Percentiles rank a stretch among this genome's conserved stretches.
These are phyloP conservation scores for Eutreptiella sp. DNA, from an alignment of 208 protist genomes.

Conservation along the genomic window DNA sequence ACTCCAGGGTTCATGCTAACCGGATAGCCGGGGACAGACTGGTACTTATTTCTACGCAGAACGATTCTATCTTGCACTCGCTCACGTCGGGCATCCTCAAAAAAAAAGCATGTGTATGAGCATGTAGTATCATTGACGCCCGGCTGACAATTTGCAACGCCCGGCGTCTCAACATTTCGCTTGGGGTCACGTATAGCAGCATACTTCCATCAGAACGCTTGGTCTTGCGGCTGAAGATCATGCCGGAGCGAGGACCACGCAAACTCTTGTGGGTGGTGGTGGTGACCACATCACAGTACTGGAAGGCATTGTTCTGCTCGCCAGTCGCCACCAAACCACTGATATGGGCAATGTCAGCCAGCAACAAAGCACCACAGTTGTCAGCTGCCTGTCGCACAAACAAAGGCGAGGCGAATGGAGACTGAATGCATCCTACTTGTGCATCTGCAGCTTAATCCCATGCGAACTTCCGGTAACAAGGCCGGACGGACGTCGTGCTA, in stretches of 20 bases:
- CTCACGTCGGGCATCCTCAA: no score
- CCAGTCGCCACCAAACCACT: slow-evolving; percentile 82
- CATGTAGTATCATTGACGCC: no score
- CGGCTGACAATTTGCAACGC: no score
- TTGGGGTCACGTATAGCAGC: not conserved
- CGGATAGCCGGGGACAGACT: no score
- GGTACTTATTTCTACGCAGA: no score
- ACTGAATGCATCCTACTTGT: no score
- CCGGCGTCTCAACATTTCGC: slow-evolving; percentile 1
- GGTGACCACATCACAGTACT: slow-evolving; percentile 96
- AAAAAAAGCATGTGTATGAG: no score
- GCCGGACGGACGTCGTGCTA: no score
- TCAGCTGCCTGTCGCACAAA: slow-evolving; percentile 60
- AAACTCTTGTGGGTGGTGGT: slow-evolving; percentile 99
- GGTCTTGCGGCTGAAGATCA: slow-evolving; percentile 96
- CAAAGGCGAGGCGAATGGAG: slow-evolving; percentile 20
- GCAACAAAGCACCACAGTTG: slow-evolving; percentile 72
- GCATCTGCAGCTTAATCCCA: no score
- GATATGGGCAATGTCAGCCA: slow-evolving; percentile 98
- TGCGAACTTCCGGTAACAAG: no score
- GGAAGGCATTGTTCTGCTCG: slow-evolving; percentile 80
- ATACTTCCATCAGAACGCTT: slow-evolving; percentile 46
- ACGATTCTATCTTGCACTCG: no score
- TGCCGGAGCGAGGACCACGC: slow-evolving; percentile 91
- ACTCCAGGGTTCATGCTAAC: no score